These are phyloP conservation scores for Ceratorhiza oryzae-sativae DNA, from an alignment of 1,284 basidiomycete genomes.

Conservation along the genomic window DNA sequence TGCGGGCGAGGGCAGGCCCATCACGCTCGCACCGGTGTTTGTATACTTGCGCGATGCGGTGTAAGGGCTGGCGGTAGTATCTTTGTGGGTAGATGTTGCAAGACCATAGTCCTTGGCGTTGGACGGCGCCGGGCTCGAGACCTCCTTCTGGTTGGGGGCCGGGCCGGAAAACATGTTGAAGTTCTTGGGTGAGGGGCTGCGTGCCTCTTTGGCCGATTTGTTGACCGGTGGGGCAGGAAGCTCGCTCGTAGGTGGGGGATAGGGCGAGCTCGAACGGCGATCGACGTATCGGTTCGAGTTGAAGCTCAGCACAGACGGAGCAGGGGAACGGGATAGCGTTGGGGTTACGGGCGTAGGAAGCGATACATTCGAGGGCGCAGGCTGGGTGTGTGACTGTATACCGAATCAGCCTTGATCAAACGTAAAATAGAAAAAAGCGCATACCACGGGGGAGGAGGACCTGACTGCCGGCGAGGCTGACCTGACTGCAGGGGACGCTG, in stretches of 20 bases:
- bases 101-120: neutral
- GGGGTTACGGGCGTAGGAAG: conserved; percentile 31
- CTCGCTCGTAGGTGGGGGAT: conserved; percentile 26
- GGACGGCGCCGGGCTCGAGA: neutral
- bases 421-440: neutral
- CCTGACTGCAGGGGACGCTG: conserved; percentile 1
- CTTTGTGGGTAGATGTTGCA: neutral
- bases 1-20: conserved; percentile 40
- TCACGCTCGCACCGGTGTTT: conserved; percentile 22
- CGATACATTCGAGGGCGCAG: conserved; percentile 14
- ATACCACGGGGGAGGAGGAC: conserved; percentile 11
- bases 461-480: conserved; percentile 7
- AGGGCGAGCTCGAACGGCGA: conserved; percentile 35
- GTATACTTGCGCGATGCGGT: conserved; percentile 22
- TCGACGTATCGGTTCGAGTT: conserved; percentile 20
- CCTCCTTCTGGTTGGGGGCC: neutral
- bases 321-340: conserved; percentile 30
- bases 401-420: neutral
- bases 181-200: conserved; percentile 10
- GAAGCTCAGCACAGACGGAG: conserved; percentile 32
- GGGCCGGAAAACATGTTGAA: conserved; percentile 4
- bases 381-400: conserved; percentile 1
- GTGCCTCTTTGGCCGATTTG: neutral
- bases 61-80: conserved; percentile 12
- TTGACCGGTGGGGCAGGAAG: conserved; percentile 16